Base-by-base conservation (phyloP, 768 basidiomycete species). In the Suillus americanus region DNA sequence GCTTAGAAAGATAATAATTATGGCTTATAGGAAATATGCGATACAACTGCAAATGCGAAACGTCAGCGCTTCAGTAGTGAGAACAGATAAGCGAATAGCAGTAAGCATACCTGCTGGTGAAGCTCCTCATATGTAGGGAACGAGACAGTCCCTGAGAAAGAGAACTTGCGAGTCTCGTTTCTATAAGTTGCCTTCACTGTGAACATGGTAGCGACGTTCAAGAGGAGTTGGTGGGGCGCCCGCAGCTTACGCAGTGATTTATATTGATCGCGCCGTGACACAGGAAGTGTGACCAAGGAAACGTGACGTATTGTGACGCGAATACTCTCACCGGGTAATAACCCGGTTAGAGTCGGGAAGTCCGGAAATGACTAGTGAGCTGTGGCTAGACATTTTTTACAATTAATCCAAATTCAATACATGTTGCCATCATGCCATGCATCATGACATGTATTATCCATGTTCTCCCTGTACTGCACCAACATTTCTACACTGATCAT, bases 401-500 rank as follows among this genome's bases (percentile, higher is more conserved):
- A 35, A 35, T 35, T 4, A 35, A 7, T 16, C 40, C 16, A 18
- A 6, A 18, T 41, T 6, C 41, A 18, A 43, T 45, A n/a, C 10
- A 13, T 13, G 0, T 2, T 23, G 12, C 45, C 20, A 46, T 23
- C 3, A 46, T 45, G n/a, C n/a, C n/a, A n/a, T 5, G 2, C 35
- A 56, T 37, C 12, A 38, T 40, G 14, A 56, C 9, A 8, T 25
- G 23, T 25, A 40, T 3, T 10, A 12, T 59, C 3, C 12, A 18
- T 59, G 9, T 18, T 38, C 16, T 25, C 9, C 23, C 74, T 74
- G 66, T 76, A 77, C 72, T 86, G 82, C 16, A 79, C 86, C 45
- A 92, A 77, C 89, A 89, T 89, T 69, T 96, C 95, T 8, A 99
- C 91, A 64, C 91, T 96, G 72, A 99, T 94, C 88, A 97, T 93